Evolutionary conservation across 345 rosid genomes (phyloP).

Genomic region (Gossypium mustelinum): DNA sequence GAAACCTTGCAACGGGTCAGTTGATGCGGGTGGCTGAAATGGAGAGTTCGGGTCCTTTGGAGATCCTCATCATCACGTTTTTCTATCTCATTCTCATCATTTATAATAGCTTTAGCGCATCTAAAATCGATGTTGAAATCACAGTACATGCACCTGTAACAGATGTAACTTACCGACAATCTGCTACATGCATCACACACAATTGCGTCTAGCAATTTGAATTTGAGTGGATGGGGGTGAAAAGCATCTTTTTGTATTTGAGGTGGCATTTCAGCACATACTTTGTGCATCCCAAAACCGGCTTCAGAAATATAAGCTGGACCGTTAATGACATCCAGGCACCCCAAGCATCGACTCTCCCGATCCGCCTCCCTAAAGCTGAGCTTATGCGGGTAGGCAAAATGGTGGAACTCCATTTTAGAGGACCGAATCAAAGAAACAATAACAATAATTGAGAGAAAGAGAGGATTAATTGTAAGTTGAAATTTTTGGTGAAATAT

Average conservation of each 20-base stretch:
- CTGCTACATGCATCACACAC: not conserved
- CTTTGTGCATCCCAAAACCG: not conserved
- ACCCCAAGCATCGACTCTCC: not conserved
- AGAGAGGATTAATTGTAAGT: not conserved
- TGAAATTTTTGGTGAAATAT: not conserved
- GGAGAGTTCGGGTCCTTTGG: not conserved
- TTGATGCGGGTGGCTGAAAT: not conserved
- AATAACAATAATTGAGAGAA: not conserved
- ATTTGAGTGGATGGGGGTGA: not conserved
- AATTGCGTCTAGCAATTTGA: not conserved
- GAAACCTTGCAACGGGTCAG: not conserved
- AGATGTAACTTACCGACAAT: not conserved
- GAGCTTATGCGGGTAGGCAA: no score
- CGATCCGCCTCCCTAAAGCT: no score
- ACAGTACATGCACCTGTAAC: not conserved
- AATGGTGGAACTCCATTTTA: not conserved
- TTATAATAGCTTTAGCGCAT: not conserved
- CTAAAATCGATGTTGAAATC: not conserved
- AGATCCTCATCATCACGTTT: not conserved
- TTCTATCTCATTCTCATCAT: not conserved
- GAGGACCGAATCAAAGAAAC: not conserved
- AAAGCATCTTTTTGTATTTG: not conserved
- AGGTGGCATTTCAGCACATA: not conserved
- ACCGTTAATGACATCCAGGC: not conserved
- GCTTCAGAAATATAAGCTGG: not conserved